Conservation (phyloP, 2,329 filamentous ascomycete genomes). For the Microdochium trichocladiopsis region DNA sequence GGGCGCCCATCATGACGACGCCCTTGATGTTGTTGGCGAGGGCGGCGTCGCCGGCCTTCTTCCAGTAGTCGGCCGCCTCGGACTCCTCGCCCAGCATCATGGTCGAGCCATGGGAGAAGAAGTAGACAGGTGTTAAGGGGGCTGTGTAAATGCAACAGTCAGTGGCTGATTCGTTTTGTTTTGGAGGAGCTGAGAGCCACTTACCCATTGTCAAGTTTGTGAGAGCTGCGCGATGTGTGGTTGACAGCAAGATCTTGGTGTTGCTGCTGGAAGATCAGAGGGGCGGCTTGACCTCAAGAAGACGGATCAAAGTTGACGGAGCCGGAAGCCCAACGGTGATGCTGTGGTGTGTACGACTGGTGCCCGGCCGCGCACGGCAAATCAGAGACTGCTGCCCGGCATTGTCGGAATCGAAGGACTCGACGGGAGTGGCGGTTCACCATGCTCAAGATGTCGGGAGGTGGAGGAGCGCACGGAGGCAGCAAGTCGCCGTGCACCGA, state of each 20-base stretch:
- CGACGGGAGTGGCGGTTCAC: neutral
- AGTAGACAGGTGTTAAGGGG: constrained; percentile 47
- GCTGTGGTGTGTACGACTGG: neutral
- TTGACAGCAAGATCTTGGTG: neutral
- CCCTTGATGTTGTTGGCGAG: constrained; percentile 52
- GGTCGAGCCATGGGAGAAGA: constrained; percentile 65
- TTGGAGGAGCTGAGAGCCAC: no score
- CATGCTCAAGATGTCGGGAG: neutral
- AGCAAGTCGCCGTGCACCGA: neutral
- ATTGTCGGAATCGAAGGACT: neutral
- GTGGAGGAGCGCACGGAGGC: neutral
- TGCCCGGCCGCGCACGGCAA: neutral
- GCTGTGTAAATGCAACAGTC: neutral
- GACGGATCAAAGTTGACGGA: no score
- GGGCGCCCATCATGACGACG: constrained; percentile 62
- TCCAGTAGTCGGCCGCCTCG: constrained; percentile 57
- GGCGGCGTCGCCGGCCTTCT: constrained; percentile 55
- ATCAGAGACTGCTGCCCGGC: neutral
- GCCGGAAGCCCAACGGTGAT: no score
- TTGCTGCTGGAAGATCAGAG: neutral
- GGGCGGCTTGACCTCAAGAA: neutral
- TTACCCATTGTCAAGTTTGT: neutral
- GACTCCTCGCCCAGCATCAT: constrained; percentile 66
- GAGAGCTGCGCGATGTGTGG: neutral
- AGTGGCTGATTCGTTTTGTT: neutral